Evolutionary conservation across 257 asterid genomes (phyloP).

Genomic region (Fraxinus excelsior): DNA sequence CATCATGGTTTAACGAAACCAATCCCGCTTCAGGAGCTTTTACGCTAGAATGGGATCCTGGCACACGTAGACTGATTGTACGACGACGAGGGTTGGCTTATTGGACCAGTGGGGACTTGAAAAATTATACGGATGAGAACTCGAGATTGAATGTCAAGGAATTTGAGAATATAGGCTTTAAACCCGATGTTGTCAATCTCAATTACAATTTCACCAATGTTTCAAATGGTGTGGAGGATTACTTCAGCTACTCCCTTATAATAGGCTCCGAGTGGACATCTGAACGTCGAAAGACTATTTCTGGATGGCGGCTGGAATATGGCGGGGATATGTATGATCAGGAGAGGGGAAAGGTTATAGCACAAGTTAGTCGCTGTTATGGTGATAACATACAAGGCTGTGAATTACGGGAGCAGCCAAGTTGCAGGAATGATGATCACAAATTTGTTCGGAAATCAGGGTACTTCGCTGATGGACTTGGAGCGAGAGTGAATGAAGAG

Average conservation of each 20-base stretch:
- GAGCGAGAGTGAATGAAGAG: no score
- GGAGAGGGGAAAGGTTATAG: no score
- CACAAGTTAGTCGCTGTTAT: background rate
- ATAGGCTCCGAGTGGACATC: background rate
- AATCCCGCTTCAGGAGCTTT: slow-evolving; percentile 49
- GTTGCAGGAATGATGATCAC: background rate
- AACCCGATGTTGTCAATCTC: background rate
- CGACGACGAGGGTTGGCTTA: slow-evolving; percentile 30
- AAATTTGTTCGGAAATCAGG: background rate
- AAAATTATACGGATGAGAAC: slow-evolving; percentile 1
- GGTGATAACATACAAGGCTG: background rate
- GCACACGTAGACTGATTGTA: slow-evolving; percentile 29
- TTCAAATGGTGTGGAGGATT: slow-evolving; percentile 22
- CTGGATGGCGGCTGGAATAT: slow-evolving; percentile 27
- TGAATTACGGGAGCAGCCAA: slow-evolving; percentile 14
- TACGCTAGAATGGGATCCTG: slow-evolving; percentile 41
- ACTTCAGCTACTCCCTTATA: slow-evolving; percentile 22
- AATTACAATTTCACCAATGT: slow-evolving; percentile 29
- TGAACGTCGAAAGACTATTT: background rate
- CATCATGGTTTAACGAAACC: slow-evolving; percentile 42
- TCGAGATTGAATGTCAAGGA: slow-evolving; percentile 10
- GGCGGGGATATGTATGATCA: no score
- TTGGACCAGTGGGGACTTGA: slow-evolving; percentile 45
- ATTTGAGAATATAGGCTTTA: slow-evolving; percentile 11
- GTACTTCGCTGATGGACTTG: background rate